phyloP scores from a whole-genome alignment of 805 yeast genomes.

The Wickerhamomyces chambardii region DNA sequence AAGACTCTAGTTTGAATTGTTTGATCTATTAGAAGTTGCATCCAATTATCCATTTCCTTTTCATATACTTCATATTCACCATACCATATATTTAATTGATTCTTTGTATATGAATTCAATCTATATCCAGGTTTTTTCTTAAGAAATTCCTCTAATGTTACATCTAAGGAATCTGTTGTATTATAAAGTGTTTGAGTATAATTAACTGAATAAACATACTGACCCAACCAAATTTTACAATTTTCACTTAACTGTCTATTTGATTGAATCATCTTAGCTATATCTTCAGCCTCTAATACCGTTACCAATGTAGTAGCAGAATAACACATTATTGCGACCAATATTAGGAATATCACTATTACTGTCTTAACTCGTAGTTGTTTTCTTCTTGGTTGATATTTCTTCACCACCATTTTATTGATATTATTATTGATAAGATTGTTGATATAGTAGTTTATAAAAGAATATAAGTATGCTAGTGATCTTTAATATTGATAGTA shows the following conservation, averaged over 20 bases:
- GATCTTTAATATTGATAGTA: too few relatives aligned
- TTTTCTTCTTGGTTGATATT: background rate
- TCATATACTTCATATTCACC: background rate
- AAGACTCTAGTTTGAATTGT: constrained; percentile 2
- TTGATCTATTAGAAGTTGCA: background rate
- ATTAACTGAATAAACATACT: too few relatives aligned
- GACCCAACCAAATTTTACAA: background rate
- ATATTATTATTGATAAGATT: too few relatives aligned
- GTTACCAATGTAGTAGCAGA: background rate
- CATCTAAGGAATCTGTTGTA: background rate
- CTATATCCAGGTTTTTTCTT: background rate
- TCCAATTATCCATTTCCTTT: background rate
- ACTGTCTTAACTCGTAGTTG: background rate
- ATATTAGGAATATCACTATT: background rate
- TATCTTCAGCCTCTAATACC: background rate
- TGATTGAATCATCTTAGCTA: background rate
- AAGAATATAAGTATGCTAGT: too few relatives aligned
- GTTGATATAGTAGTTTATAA: too few relatives aligned
- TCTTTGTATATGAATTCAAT: background rate
- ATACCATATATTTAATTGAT: background rate
- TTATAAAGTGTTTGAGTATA: background rate
- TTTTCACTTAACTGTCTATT: too few relatives aligned
- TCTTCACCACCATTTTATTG: background rate
- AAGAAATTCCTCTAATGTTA: background rate
- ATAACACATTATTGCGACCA: too few relatives aligned